phyloP scores from a whole-genome alignment of 1,284 basidiomycete species.

The Ustilago shanxiensis region DNA sequence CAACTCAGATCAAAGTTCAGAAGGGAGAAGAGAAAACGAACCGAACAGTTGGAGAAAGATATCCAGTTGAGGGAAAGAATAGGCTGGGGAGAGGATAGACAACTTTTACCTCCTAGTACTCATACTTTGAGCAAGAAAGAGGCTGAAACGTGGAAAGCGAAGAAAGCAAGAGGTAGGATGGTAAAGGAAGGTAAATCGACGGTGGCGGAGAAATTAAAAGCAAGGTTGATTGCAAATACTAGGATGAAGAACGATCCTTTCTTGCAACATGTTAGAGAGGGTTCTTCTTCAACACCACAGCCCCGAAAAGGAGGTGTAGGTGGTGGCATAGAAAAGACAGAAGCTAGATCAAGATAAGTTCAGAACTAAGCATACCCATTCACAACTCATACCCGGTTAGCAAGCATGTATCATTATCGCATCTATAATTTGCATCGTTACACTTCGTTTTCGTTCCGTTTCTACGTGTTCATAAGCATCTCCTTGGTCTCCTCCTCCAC shows the following conservation, averaged over 20 bases:
- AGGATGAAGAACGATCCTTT: conserved; percentile 22
- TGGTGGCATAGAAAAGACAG: too few relatives aligned
- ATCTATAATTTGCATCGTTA: too few relatives aligned
- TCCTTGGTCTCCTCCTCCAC: conserved; percentile 4
- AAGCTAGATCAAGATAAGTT: too few relatives aligned
- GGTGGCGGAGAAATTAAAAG: conserved; percentile 3
- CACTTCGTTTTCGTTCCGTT: too few relatives aligned
- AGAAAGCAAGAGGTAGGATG: not conserved
- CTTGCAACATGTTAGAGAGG: conserved; percentile 6
- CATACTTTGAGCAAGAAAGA: not conserved
- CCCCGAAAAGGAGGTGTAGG: too few relatives aligned
- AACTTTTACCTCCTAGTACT: conserved; percentile 1
- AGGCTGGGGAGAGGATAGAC: conserved; percentile 56
- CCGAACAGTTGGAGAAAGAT: conserved; percentile 78
- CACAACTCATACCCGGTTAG: too few relatives aligned
- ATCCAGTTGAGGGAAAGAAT: conserved; percentile 76
- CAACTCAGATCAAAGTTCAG: conserved; percentile 84
- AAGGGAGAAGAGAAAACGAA: conserved; percentile 82
- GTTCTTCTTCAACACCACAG: too few relatives aligned
- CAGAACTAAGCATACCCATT: too few relatives aligned
- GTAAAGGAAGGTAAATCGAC: not conserved
- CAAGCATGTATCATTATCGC: too few relatives aligned
- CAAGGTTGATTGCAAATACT: conserved; percentile 19
- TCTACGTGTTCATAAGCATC: too few relatives aligned
- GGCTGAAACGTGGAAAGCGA: not conserved